These are phyloP conservation scores for Dactylellina cionopaga DNA, from an alignment of 2,329 filamentous ascomycete species.

Conservation along the genomic window DNA sequence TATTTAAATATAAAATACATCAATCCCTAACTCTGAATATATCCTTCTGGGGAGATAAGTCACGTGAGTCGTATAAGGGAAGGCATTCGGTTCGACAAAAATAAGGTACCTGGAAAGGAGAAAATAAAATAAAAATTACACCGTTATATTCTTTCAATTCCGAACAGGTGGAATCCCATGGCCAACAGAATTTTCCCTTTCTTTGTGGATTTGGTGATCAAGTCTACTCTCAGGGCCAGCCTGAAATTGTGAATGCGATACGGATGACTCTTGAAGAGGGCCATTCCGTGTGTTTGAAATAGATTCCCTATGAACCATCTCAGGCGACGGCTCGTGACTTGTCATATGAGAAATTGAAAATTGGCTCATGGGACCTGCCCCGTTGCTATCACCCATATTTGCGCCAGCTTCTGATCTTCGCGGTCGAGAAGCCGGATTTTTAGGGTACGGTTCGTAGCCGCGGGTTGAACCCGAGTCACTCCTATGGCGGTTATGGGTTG, in stretches of 20 bases:
- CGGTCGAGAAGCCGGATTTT: constrained; percentile 48
- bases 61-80: too few relatives aligned
- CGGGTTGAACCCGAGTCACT: constrained; percentile 54
- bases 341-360: constrained; percentile 49
- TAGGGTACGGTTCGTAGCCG: constrained; percentile 55
- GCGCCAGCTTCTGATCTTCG: constrained; percentile 50
- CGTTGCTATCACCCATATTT: background rate
- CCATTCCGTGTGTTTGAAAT: constrained; percentile 5
- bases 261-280: constrained; percentile 15
- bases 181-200: constrained; percentile 18
- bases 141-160: constrained; percentile 20
- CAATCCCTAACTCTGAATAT: too few relatives aligned
- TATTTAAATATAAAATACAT: too few relatives aligned
- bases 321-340: constrained; percentile 9
- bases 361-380: background rate
- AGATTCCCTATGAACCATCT: constrained; percentile 18
- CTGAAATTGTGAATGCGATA: constrained; percentile 33
- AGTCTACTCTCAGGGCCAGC: constrained; percentile 37
- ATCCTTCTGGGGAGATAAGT: too few relatives aligned
- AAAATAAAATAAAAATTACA: too few relatives aligned
- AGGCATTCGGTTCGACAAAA: too few relatives aligned
- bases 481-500: constrained; percentile 55
- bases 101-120: too few relatives aligned
- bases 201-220: constrained; percentile 24
- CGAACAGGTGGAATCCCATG: background rate